A percentile compares a stretch with the other conserved stretches of the same genome.
These are phyloP conservation scores for Hylodesmum podocarpum DNA, from an alignment of 306 rosid genomes.

Conservation along the genomic window DNA sequence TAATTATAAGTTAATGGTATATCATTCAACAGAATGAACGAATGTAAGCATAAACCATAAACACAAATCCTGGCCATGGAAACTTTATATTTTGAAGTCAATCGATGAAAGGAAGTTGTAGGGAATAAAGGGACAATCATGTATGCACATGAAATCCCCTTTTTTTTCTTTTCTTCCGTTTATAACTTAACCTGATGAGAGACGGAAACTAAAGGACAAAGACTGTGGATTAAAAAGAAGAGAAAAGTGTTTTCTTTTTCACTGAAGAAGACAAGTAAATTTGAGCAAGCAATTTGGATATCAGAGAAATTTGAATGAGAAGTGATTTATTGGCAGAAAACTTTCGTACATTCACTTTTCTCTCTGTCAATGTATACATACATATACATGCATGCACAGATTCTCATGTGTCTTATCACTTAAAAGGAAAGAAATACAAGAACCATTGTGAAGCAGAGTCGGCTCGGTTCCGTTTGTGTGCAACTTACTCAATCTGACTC, in stretches of 20 bases:
- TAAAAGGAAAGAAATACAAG: conserved; percentile 27
- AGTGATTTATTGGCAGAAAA: neutral
- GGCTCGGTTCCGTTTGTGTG: conserved; percentile 19
- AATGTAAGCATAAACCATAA: neutral
- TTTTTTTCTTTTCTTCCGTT: neutral
- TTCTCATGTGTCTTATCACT: conserved; percentile 35
- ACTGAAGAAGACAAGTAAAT: conserved; percentile 13
- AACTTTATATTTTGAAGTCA: neutral
- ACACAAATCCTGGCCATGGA: neutral
- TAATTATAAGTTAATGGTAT: neutral
- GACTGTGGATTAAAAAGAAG: neutral
- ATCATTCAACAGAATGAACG: neutral
- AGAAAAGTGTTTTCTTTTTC: conserved; percentile 28
- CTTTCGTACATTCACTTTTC: neutral
- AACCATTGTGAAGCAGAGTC: conserved; percentile 16
- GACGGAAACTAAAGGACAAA: neutral
- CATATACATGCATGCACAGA: conserved; percentile 3
- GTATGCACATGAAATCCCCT: neutral
- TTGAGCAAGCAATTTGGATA: conserved; percentile 23
- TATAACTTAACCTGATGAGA: conserved; percentile 1
- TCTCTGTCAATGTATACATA: neutral
- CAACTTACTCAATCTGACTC: conserved; percentile 9
- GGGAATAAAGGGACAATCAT: neutral
- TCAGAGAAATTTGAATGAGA: conserved; percentile 25
- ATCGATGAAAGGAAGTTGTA: neutral